Base-by-base conservation (phyloP, 306 rosid genomes). In the Fragaria vesca region DNA sequence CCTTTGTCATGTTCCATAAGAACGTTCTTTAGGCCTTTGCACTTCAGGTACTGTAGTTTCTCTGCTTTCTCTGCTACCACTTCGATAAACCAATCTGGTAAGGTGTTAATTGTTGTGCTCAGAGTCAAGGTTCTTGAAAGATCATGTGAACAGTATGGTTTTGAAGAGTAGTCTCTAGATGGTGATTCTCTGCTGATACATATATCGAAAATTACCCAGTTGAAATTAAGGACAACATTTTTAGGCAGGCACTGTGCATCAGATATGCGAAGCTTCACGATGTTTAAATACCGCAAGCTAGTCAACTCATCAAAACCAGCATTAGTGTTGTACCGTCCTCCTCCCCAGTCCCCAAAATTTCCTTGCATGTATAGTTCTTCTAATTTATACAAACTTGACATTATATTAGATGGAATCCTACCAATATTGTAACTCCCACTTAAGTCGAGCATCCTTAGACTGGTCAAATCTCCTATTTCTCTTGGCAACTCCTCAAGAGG, bases 21-120 rank as follows among this genome's bases (percentile, higher is more conserved):
- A 15, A 69, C 12, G 21, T 30, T 62, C 18, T 69, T 55, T 11
- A 78, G 6, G 11, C 15, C 15, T 4, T 2, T 1, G 70, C 70
- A 78, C 17, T 2, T 7, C 5, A 21, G 7, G 58, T 78, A 78
- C 32, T 18, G 32, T 11, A 78, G 11, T 21, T 55, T 70, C 21
- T 70, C 70, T 15, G 60, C 66, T 55, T 70, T 70, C 12, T 54
- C 42, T 7, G 78, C 2, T 4, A 54, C 75, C 18, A 4, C 11
- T 11, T 58, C 18, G 9, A 24, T 52, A 16, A 77, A 69, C 75
- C 75, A 77, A n/a, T 38, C 75, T 3, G 60, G 67, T 30, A 51
- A 24, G 10, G 0, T 0, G 20, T 67, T 48, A 15, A 52, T 20
- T 12, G 24, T 10, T 17, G 32, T 47, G 26, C 48, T 21, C 7